phyloP scores from a whole-genome alignment of 106 monocot species.

The Ottelia alismoides region DNA sequence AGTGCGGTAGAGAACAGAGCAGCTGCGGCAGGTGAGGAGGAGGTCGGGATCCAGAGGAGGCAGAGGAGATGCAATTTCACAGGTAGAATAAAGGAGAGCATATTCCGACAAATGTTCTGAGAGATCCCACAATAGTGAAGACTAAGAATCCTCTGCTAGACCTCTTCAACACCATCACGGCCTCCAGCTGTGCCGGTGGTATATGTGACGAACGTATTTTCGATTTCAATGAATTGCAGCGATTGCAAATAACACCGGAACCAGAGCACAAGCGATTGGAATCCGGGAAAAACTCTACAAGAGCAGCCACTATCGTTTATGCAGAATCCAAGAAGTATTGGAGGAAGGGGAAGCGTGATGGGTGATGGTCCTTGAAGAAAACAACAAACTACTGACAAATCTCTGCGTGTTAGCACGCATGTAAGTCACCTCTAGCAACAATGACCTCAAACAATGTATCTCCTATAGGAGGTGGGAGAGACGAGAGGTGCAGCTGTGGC shows the following conservation, averaged over 20 bases:
- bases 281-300: slow-evolving; percentile 29
- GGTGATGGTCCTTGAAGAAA: slow-evolving; percentile 4
- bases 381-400: slow-evolving; percentile 76
- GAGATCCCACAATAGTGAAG: slow-evolving; percentile 41
- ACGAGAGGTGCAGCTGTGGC: too few relatives aligned
- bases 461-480: too few relatives aligned
- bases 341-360: slow-evolving; percentile 16
- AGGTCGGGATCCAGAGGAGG: too few relatives aligned
- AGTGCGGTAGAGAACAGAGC: too few relatives aligned
- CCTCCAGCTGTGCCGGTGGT: slow-evolving; percentile 9
- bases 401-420: slow-evolving; percentile 39
- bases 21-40: too few relatives aligned
- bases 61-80: slow-evolving; percentile 23
- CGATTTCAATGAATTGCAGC: slow-evolving; percentile 18
- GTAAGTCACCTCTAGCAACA: slow-evolving; percentile 61
- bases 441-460: slow-evolving; percentile 30
- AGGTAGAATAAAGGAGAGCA: slow-evolving; percentile 35
- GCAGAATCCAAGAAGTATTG: slow-evolving; percentile 65
- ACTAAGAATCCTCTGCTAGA: slow-evolving; percentile 22
- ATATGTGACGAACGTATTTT: background rate
- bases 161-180: slow-evolving; percentile 1
- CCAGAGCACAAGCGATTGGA: slow-evolving; percentile 38
- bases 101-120: slow-evolving; percentile 35
- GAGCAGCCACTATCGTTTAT: slow-evolving; percentile 12
- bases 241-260: slow-evolving; percentile 41